Conservation (phyloP, 1,139 yeast genomes). For the Pichia sp. region DNA sequence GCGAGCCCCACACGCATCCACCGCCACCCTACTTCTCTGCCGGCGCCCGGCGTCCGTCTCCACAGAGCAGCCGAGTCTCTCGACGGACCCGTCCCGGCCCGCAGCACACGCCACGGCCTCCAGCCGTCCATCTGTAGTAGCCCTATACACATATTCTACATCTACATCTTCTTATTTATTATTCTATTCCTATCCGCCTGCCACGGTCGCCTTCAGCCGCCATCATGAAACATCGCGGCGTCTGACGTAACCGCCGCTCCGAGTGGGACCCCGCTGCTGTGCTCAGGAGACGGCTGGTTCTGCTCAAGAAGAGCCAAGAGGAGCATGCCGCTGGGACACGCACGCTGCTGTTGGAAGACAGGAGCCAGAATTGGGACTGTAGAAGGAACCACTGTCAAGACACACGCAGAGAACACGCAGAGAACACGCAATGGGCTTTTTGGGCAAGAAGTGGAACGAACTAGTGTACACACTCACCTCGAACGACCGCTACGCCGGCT, state of each 20-base stretch:
- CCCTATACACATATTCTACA: background rate
- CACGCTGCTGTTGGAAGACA: too few relatives aligned
- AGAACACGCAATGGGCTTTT: slow-evolving; percentile 14
- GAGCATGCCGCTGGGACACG: too few relatives aligned
- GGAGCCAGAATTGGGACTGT: too few relatives aligned
- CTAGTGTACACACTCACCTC: slow-evolving; percentile 62
- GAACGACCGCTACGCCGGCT: slow-evolving; percentile 66
- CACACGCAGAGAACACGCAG: background rate
- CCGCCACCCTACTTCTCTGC: background rate
- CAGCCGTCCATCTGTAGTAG: background rate
- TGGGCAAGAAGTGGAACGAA: slow-evolving; percentile 40
- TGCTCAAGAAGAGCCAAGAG: background rate
- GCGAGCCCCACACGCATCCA: background rate
- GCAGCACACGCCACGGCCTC: too few relatives aligned
- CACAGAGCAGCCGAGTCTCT: too few relatives aligned
- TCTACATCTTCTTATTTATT: background rate
- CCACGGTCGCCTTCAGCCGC: background rate
- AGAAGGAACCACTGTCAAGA: too few relatives aligned
- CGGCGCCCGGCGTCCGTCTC: too few relatives aligned
- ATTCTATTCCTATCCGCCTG: background rate
- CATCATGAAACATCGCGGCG: background rate
- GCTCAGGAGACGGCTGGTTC: background rate
- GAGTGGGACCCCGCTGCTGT: too few relatives aligned
- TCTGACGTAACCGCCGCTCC: slow-evolving; percentile 1
- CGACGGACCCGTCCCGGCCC: too few relatives aligned